Evolutionary conservation across 2,329 filamentous ascomycete species (phyloP).

Genomic region (Paecilomyces variotii): DNA sequence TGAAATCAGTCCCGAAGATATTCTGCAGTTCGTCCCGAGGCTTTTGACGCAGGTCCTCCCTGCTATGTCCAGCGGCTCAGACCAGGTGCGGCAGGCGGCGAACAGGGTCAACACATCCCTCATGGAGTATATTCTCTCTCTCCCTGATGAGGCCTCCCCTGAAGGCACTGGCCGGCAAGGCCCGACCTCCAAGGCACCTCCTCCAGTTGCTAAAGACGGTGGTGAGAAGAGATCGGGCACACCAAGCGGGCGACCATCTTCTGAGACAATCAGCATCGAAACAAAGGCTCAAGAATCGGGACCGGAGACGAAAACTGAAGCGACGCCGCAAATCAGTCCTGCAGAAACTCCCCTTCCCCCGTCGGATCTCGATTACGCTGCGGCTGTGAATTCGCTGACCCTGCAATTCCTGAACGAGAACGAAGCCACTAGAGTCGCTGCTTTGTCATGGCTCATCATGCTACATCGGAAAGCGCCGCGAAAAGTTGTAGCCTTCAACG

Average conservation of each 20-base stretch:
- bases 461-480: conserved; percentile 88
- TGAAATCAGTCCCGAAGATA: conserved; percentile 94
- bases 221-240: conserved; percentile 37
- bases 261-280: conserved; percentile 20
- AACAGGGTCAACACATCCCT: conserved; percentile 82
- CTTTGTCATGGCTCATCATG: conserved; percentile 96
- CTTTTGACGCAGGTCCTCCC: conserved; percentile 87
- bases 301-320: conserved; percentile 24
- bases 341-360: conserved; percentile 40
- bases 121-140: conserved; percentile 87
- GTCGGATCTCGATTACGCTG: conserved; percentile 83
- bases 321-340: conserved; percentile 40
- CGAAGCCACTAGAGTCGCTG: conserved; percentile 88
- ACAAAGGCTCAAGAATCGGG: conserved; percentile 21
- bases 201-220: conserved; percentile 29
- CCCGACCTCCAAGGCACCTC: conserved; percentile 33
- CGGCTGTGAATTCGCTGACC: conserved; percentile 86
- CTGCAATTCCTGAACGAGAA: conserved; percentile 93
- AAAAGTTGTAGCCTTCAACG: conserved; percentile 90
- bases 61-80: conserved; percentile 84
- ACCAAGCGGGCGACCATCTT: conserved; percentile 17
- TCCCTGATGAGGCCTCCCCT: conserved; percentile 60
- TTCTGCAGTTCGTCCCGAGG: conserved; percentile 87
- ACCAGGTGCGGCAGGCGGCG: conserved; percentile 80
- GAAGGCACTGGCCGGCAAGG: conserved; percentile 30